These are phyloP conservation scores for Ramaria sp. DNA, from an alignment of 768 basidiomycete species.

Conservation along the genomic window DNA sequence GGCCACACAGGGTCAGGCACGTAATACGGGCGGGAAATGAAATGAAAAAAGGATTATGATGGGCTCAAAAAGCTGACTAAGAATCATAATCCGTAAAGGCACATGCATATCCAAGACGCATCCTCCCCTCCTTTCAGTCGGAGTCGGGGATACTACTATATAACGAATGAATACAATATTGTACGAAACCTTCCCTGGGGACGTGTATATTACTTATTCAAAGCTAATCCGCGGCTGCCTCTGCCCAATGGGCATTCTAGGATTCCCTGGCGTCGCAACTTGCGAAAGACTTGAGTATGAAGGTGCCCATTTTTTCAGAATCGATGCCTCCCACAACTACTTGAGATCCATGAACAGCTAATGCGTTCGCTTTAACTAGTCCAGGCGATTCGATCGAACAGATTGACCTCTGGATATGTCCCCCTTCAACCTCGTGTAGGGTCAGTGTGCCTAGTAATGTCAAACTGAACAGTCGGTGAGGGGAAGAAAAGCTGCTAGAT, in stretches of 20 bases:
- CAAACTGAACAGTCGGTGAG: constrained; percentile 39
- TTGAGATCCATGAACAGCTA: constrained; percentile 36
- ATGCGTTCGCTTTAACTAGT: constrained; percentile 55
- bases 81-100: no score
- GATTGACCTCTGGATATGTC: constrained; percentile 26
- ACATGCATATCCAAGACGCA: no score
- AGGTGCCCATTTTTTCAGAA: constrained; percentile 44
- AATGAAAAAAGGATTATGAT: no score
- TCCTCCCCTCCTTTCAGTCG: no score
- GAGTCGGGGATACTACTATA: no score
- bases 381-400: constrained; percentile 36
- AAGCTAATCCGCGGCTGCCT: neutral
- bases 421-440: constrained; percentile 36
- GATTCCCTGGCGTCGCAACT: neutral
- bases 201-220: no score
- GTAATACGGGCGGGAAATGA: no score
- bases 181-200: no score
- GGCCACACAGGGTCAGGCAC: no score
- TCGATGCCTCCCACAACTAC: constrained; percentile 55
- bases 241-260: neutral
- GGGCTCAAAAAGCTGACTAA: no score
- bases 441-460: constrained; percentile 52
- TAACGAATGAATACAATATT: no score
- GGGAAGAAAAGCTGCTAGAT: constrained; percentile 38
- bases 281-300: neutral